Evolutionary conservation across 176 grass and related monocot species (phyloP), one percentile per base, ranked within the genome.

Genomic region (Chrysopogon serrulatus): DNA sequence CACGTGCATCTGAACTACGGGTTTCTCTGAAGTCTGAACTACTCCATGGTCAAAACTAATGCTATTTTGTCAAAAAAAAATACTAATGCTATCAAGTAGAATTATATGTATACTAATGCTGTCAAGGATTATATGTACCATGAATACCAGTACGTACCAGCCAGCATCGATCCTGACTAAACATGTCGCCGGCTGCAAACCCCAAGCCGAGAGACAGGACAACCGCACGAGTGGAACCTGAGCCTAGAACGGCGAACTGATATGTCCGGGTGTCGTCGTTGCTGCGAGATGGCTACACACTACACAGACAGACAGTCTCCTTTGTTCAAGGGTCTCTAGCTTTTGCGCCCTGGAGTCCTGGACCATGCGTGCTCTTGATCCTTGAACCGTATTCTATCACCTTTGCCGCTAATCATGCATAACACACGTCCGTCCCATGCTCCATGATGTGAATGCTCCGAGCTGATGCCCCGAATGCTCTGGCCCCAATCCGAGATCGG

Each of bases 281-380:
- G n/a, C 78, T 51, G 65, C 65, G 37, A 14, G 27, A 68, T 21
- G 88, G 3, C 27, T 32, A 40, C 28, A 79, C 23, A 42, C 21
- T 31, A 72, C 69, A 73, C n/a, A 39, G 83, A 90, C 79, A 82
- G 84, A 90, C 79, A 82, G 1, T 18, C 17, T 56, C 84, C 88
- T 68, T 67, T 47, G 84, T 79, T 90, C n/a, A 48, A 61, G 88
- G 84, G 39, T 32, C 67, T 3, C 9, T 21, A 69, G 17, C 21
- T 78, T 28, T 40, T 59, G 40, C n/a, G 57, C 67, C 19, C 56
- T 12, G 26, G 12, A 62, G 59, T 62, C 24, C 13, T 56, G 65
- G 79, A 81, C 79, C 79, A 24, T 68, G 78, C 70, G 27, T 30
- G 59, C 2, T 83, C 79, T 79, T 68, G 79, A 79, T 74, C 57